Conservation (phyloP, 495 filamentous ascomycete species). For the Staphylotrichum tortipilum region DNA sequence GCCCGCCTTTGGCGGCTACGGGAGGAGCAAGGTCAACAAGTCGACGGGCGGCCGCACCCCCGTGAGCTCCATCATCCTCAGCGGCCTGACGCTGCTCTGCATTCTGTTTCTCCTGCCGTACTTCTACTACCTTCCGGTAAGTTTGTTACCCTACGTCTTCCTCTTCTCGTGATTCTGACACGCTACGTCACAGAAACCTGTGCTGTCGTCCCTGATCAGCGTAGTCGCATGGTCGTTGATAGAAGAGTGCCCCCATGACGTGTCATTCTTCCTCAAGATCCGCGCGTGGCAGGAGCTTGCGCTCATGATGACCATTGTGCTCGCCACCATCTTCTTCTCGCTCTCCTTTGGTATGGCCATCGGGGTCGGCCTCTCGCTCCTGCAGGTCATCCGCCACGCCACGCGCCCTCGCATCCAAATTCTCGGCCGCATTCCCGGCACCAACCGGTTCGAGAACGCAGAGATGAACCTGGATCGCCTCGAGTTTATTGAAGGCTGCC, state of each 20-base stretch:
- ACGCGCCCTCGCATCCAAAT: constrained; percentile 96
- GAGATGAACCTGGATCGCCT: constrained; percentile 67
- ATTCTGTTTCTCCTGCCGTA: constrained; percentile 78
- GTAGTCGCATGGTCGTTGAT: constrained; percentile 91
- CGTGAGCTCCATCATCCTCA: constrained; percentile 80
- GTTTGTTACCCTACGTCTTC: too few relatives aligned
- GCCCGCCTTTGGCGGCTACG: constrained; percentile 94
- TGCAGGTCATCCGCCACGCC: constrained; percentile 80
- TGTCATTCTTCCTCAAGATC: constrained; percentile 81
- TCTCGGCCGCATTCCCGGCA: constrained; percentile 79
- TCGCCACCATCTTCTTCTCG: constrained; percentile 87
- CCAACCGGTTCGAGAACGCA: constrained; percentile 77
- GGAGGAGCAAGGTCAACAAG: constrained; percentile 88
- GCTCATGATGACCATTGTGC: constrained; percentile 84
- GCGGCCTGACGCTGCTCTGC: constrained; percentile 69
- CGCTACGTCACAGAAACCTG: constrained; percentile 75
- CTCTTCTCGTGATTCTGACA: too few relatives aligned
- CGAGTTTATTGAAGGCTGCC: constrained; percentile 81
- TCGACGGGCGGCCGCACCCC: constrained; percentile 87
- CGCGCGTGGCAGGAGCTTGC: constrained; percentile 74
- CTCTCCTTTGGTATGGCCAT: constrained; percentile 78
- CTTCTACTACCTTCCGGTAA: constrained; percentile 86
- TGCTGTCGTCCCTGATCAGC: constrained; percentile 87
- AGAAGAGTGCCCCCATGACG: constrained; percentile 88
- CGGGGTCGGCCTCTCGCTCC: constrained; percentile 76